Conservation (phyloP, 768 basidiomycete genomes). For the Suillus americanus region DNA sequence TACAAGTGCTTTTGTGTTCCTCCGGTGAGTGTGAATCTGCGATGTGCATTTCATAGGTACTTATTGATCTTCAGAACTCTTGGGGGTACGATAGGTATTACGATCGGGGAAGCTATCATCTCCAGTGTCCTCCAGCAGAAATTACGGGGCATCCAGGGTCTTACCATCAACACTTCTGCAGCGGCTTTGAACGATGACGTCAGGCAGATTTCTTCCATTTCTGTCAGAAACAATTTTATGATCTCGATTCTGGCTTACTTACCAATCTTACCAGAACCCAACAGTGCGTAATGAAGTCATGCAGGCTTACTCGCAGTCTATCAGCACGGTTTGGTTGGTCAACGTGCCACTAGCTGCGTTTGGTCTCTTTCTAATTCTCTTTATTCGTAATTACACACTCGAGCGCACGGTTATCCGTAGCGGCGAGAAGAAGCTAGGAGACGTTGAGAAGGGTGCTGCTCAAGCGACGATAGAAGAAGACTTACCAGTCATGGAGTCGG, state of each 20-base stretch:
- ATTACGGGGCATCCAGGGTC: conserved; percentile 17
- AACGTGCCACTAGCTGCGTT: conserved; percentile 32
- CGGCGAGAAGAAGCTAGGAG: conserved; percentile 18
- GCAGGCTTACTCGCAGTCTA: conserved; percentile 37
- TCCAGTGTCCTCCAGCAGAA: conserved; percentile 43
- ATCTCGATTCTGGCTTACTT: neutral
- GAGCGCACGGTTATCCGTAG: conserved; percentile 25
- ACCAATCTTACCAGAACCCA: conserved; percentile 23
- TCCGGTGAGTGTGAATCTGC: conserved; percentile 23
- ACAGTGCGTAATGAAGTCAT: conserved; percentile 31
- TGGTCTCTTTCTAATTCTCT: conserved; percentile 33
- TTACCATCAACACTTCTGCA: conserved; percentile 40
- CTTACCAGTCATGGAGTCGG: neutral
- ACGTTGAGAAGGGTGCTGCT: conserved; percentile 28
- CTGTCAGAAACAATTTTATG: conserved; percentile 14
- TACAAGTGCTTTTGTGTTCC: conserved; percentile 37
- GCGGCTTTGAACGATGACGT: conserved; percentile 49
- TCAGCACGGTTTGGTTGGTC: conserved; percentile 41
- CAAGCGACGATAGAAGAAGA: neutral
- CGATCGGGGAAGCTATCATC: conserved; percentile 71
- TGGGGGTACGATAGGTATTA: conserved; percentile 75
- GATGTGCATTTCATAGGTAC: neutral
- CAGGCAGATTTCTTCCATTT: conserved; percentile 36
- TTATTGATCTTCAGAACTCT: conserved; percentile 45
- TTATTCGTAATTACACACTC: conserved; percentile 36